These are phyloP conservation scores for Fusarium sp. DNA, from an alignment of 2,329 filamentous ascomycete genomes.

Conservation along the genomic window DNA sequence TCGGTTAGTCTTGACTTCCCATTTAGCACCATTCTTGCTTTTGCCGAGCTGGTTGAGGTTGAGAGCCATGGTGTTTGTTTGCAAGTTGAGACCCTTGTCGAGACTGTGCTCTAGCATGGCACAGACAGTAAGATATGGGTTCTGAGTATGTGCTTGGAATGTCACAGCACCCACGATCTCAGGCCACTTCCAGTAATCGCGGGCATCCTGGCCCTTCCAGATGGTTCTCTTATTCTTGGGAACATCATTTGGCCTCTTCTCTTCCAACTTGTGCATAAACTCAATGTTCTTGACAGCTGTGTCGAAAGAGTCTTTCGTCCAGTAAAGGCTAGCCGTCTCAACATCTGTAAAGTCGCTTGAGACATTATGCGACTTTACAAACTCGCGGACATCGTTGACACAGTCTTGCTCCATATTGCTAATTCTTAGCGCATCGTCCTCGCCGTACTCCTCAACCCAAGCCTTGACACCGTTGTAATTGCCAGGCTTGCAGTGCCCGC, in stretches of 20 bases:
- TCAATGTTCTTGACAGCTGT: conserved; percentile 17
- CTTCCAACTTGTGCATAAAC: conserved; percentile 17
- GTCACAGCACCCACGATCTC: conserved; percentile 23
- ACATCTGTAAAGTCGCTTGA: conserved; percentile 33
- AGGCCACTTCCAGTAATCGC: conserved; percentile 27
- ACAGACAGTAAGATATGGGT: conserved; percentile 27
- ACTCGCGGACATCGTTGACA: conserved; percentile 25
- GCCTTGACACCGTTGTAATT: conserved; percentile 22
- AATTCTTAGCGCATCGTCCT: conserved; percentile 22
- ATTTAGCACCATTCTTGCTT: conserved; percentile 1
- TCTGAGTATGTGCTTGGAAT: conserved; percentile 30
- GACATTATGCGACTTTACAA: conserved; percentile 26
- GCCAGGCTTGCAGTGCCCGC: conserved; percentile 24
- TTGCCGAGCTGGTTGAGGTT: conserved; percentile 20
- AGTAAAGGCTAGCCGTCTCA: conserved; percentile 24
- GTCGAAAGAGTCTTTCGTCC: conserved; percentile 31
- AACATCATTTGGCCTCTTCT: conserved; percentile 23
- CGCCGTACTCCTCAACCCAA: conserved; percentile 22
- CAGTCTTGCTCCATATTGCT: conserved; percentile 35
- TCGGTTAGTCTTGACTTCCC: conserved; percentile 29
- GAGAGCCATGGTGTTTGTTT: conserved; percentile 30
- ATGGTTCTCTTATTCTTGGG: conserved; percentile 29
- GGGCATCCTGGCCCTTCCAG: conserved; percentile 14
- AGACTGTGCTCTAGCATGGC: conserved; percentile 25
- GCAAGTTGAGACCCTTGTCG: conserved; percentile 18